A percentile compares a stretch with the other conserved stretches of the same genome.
Conservation (phyloP, 2,329 filamentous ascomycete genomes). For the Aspergillus persii region DNA sequence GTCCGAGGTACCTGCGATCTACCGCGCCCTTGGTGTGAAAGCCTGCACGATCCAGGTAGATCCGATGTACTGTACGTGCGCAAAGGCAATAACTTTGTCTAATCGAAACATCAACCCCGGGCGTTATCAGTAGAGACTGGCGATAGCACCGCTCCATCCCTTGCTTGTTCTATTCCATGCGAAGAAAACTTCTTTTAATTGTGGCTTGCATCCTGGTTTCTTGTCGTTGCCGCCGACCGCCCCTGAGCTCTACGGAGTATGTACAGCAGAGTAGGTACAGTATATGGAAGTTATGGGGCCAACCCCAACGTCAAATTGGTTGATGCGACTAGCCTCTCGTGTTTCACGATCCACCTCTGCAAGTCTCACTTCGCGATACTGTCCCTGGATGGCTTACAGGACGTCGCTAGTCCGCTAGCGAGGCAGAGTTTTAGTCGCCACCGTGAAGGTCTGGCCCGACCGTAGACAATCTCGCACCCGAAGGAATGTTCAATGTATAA, state of each 20-base stretch:
- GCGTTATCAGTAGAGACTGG: neutral
- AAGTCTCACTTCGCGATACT: neutral
- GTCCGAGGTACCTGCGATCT: neutral
- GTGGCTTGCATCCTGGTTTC: neutral
- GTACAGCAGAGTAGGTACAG: too few species aligned
- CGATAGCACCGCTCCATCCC: neutral
- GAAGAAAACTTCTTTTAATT: neutral
- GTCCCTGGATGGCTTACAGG: neutral
- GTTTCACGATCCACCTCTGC: neutral
- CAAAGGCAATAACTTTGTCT: neutral
- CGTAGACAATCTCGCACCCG: neutral
- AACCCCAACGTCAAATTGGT: neutral
- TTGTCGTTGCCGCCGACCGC: neutral
- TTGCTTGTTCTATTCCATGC: neutral
- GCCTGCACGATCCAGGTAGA: neutral
- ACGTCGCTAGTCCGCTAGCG: neutral
- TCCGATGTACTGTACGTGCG: neutral
- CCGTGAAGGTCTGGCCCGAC: neutral
- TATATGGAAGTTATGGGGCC: neutral
- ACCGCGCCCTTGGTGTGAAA: neutral
- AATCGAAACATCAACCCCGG: neutral
- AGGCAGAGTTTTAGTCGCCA: constrained; percentile 4
- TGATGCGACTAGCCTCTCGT: neutral
- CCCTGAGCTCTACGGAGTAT: neutral
- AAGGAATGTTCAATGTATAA: neutral